Percentiles rank a stretch among this genome's conserved stretches.
These are phyloP conservation scores for Yarrowia sp. DNA, from an alignment of 805 yeast species.

Conservation along the genomic window DNA sequence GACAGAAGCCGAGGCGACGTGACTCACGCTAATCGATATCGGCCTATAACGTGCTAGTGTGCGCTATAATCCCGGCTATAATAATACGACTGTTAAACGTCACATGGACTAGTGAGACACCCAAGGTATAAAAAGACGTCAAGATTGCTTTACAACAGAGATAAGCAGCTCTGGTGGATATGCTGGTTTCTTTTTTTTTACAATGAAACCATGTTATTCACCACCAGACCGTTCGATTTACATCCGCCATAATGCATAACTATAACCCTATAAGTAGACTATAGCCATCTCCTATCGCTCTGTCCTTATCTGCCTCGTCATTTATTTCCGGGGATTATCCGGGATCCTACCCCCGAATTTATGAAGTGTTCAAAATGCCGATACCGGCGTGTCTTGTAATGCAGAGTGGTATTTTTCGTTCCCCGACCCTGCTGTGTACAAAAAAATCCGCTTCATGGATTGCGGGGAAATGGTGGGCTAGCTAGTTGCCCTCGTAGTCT, in stretches of 20 bases:
- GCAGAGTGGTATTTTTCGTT: too few relatives aligned
- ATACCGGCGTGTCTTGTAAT: too few relatives aligned
- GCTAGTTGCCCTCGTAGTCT: too few relatives aligned
- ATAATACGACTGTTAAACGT: background rate
- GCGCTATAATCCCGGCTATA: background rate
- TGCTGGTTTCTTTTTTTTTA: background rate
- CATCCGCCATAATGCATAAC: background rate
- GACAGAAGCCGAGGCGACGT: background rate
- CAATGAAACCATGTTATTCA: background rate
- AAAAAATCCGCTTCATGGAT: too few relatives aligned
- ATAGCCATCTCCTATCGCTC: background rate
- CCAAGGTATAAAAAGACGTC: background rate
- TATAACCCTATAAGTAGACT: background rate
- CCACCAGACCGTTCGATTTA: background rate
- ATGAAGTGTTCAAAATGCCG: too few relatives aligned
- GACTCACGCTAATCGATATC: background rate
- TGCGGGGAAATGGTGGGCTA: background rate
- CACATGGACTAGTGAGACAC: background rate
- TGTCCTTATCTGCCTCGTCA: background rate
- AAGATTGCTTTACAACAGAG: background rate
- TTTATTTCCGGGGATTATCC: background rate
- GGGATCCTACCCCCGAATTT: too few relatives aligned
- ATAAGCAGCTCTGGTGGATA: background rate
- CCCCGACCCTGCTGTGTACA: too few relatives aligned
- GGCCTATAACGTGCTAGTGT: background rate